These are phyloP conservation scores for Leccinellum albellum DNA, from an alignment of 768 basidiomycete genomes.

Conservation along the genomic window DNA sequence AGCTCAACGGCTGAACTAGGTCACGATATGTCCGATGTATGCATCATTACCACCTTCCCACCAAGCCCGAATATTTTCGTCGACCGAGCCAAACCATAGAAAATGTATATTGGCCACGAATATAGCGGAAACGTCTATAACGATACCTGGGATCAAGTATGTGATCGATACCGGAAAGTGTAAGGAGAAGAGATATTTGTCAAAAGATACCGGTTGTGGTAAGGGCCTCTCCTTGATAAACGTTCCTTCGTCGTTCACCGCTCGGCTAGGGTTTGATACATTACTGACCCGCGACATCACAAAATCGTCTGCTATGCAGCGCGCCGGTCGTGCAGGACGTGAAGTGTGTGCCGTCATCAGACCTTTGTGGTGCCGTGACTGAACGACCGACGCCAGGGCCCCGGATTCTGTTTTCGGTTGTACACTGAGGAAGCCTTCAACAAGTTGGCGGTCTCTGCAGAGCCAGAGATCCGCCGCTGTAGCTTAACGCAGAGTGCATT, in stretches of 20 bases:
- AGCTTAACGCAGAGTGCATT: slow-evolving; percentile 81
- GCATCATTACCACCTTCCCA: slow-evolving; percentile 76
- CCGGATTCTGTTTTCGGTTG: slow-evolving; percentile 85
- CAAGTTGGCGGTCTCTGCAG: slow-evolving; percentile 57
- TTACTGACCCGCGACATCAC: slow-evolving; percentile 79
- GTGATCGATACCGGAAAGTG: slow-evolving; percentile 96
- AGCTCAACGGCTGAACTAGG: slow-evolving; percentile 37
- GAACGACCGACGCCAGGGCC: slow-evolving; percentile 43
- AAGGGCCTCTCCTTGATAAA: not conserved
- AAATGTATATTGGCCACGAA: slow-evolving; percentile 97
- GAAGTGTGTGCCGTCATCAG: slow-evolving; percentile 46
- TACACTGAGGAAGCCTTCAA: slow-evolving; percentile 84
- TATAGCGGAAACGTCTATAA: slow-evolving; percentile 97
- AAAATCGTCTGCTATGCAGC: slow-evolving; percentile 86
- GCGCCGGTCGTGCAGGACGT: slow-evolving; percentile 95
- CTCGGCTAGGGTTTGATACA: slow-evolving; percentile 74
- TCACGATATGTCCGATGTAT: slow-evolving; percentile 78
- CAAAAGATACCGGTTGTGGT: slow-evolving; percentile 68
- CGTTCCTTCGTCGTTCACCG: not conserved
- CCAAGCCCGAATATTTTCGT: slow-evolving; percentile 74
- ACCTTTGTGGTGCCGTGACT: not conserved
- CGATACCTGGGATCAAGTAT: slow-evolving; percentile 92
- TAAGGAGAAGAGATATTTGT: slow-evolving; percentile 89
- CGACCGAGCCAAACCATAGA: slow-evolving; percentile 62
- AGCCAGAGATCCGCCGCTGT: slow-evolving; percentile 90